A percentile compares a stretch with the other conserved stretches of the same genome.
Conservation (phyloP, 345 rosid species). For the Capsella bursapastoris region DNA sequence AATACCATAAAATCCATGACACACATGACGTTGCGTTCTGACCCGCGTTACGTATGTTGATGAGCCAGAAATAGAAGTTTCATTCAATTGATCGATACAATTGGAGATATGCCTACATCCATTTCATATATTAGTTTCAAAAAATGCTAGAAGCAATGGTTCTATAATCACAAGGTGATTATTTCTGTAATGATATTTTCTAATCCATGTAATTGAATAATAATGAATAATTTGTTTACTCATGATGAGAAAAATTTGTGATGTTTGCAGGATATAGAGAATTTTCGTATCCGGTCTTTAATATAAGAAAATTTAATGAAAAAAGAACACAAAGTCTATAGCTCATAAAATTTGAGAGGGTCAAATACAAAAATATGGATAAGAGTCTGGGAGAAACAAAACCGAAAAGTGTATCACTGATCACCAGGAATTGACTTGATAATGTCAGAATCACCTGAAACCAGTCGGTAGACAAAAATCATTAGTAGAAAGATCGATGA, state of each 20-base stretch:
- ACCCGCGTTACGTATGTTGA: not conserved
- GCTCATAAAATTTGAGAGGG: conserved; percentile 14
- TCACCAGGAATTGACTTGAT: conserved; percentile 73
- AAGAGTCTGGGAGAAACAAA: not conserved
- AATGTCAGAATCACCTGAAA: conserved; percentile 77
- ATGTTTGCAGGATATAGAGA: not conserved
- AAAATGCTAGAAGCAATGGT: too few relatives aligned
- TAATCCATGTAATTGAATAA: too few relatives aligned
- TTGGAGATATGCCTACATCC: too few relatives aligned
- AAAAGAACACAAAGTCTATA: not conserved
- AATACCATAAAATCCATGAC: not conserved
- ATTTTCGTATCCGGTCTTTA: not conserved
- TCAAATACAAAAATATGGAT: conserved; percentile 20
- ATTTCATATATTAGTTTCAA: too few relatives aligned
- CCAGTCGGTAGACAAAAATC: not conserved
- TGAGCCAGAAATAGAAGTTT: not conserved
- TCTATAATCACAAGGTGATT: not conserved
- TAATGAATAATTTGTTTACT: too few relatives aligned
- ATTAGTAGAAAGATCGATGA: not conserved
- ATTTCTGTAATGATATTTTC: not conserved
- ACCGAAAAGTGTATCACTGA: conserved; percentile 44
- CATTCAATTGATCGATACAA: not conserved
- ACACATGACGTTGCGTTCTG: too few relatives aligned
- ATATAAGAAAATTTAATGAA: not conserved
- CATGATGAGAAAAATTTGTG: not conserved